Evolutionary conservation across 164 flowering plant genomes (phyloP).

Genomic region (Aristolochia fimbriata): DNA sequence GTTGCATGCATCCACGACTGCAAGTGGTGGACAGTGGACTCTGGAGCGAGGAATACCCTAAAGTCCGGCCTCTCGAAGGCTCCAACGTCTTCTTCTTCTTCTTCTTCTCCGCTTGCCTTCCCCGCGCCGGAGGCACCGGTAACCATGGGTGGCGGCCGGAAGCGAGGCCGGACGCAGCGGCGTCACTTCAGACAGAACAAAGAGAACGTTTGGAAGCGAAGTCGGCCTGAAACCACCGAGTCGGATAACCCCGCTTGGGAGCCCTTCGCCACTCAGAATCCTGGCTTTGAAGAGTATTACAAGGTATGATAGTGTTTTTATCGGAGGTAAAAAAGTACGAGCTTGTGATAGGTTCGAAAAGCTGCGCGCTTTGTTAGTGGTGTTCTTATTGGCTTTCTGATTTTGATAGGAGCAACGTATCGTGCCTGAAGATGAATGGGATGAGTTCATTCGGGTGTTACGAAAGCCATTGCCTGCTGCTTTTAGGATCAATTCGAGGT

Average conservation of each 20-base stretch:
- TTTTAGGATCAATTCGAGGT: conserved; percentile 87
- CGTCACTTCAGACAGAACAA: conserved; percentile 61
- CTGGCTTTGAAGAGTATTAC: conserved; percentile 77
- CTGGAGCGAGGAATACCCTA: too few relatives aligned
- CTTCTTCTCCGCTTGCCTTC: neutral
- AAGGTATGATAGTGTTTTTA: conserved; percentile 28
- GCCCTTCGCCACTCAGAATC: conserved; percentile 63
- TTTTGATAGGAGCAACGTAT: conserved; percentile 67
- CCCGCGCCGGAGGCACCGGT: neutral
- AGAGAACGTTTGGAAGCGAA: conserved; percentile 78
- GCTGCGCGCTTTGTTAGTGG: too few relatives aligned
- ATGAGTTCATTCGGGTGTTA: conserved; percentile 41
- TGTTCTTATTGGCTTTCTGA: too few relatives aligned
- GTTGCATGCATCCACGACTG: too few relatives aligned
- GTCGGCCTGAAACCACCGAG: conserved; percentile 26
- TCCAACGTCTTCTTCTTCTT: neutral
- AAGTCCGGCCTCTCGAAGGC: too few relatives aligned
- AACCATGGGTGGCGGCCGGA: conserved; percentile 17
- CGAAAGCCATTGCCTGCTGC: conserved; percentile 86
- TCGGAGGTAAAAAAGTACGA: neutral
- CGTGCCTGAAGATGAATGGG: conserved; percentile 82
- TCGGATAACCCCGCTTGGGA: conserved; percentile 34
- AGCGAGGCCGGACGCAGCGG: conserved; percentile 64
- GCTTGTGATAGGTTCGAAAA: too few relatives aligned
- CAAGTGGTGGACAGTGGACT: too few relatives aligned